A percentile compares a stretch with the other conserved stretches of the same genome.
Evolutionary conservation across 2,329 filamentous ascomycete genomes (phyloP).

Genomic region (Aspergillus japonicus): DNA sequence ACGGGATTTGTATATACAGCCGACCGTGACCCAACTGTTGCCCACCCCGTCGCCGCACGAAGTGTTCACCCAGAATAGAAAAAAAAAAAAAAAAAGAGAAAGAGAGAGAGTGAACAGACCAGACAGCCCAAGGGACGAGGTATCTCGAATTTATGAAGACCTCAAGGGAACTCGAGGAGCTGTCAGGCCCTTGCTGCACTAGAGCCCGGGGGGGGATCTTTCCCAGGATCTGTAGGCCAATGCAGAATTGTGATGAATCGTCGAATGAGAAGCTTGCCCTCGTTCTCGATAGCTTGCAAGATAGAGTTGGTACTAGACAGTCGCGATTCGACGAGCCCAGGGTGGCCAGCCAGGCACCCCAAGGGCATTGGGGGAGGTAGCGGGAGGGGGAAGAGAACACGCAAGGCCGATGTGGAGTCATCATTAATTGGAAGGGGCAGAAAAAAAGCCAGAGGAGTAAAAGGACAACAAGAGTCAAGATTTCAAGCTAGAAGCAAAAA

Average conservation of each 20-base stretch:
- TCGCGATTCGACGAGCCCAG: constrained; percentile 14
- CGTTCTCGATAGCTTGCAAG: constrained; percentile 24
- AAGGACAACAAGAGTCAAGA: not conserved
- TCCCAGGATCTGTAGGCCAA: constrained; percentile 11
- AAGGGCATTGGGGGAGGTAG: constrained; percentile 7
- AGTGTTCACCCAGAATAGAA: not conserved
- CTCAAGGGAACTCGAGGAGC: constrained; percentile 18
- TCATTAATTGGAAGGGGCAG: constrained; percentile 11
- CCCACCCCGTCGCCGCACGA: not conserved
- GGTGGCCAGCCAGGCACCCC: constrained; percentile 12
- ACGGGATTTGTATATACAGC: constrained; percentile 16
- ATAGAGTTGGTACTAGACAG: constrained; percentile 25
- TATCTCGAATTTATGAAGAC: constrained; percentile 18
- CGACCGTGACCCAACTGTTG: constrained; percentile 7
- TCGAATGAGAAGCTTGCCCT: constrained; percentile 17
- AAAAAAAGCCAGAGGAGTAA: not conserved
- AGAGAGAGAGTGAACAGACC: not conserved
- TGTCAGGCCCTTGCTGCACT: constrained; percentile 20
- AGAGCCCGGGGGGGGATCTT: constrained; percentile 13
- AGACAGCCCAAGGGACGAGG: constrained; percentile 4
- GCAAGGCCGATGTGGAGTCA: constrained; percentile 19
- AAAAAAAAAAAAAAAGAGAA: not conserved
- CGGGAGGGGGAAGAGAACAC: constrained; percentile 7
- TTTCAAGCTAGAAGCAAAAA: not conserved
- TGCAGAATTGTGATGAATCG: constrained; percentile 13